phyloP scores from a whole-genome alignment of 352 stramenopile genomes.

The Globisporangium polare region DNA sequence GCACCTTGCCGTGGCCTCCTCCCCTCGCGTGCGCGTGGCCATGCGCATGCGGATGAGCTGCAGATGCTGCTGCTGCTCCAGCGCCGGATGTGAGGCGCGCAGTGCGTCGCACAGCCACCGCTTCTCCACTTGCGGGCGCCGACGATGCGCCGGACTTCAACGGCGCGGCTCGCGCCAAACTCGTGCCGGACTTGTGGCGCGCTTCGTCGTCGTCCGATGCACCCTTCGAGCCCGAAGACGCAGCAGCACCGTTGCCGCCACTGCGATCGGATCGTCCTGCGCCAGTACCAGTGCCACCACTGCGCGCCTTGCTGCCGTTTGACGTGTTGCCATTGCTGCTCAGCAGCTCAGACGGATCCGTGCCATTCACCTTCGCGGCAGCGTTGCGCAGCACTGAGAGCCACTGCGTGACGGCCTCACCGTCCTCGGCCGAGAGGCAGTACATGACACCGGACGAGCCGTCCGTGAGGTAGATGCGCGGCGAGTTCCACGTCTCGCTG shows the following conservation, averaged over 20 bases:
- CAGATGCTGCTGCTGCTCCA: not conserved
- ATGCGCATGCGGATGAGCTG: conserved; percentile 19
- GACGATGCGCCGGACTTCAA: conserved; percentile 5
- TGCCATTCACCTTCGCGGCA: conserved; percentile 26
- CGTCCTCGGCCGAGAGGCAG: conserved; percentile 75
- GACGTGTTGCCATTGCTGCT: not conserved
- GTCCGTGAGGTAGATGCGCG: conserved; percentile 82
- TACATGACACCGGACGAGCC: conserved; percentile 72
- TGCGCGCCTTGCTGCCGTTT: not conserved
- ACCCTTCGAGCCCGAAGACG: not conserved
- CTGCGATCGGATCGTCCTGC: conserved; percentile 1
- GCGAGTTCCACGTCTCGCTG: conserved; percentile 85
- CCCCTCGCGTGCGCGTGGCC: conserved; percentile 17
- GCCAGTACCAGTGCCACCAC: not conserved
- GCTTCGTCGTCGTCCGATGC: conserved; percentile 11
- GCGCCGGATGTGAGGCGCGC: not conserved
- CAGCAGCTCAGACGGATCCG: not conserved
- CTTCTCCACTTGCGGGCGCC: not conserved
- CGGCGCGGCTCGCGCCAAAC: not conserved
- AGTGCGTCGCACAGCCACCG: not conserved
- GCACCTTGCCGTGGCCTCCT: conserved; percentile 30
- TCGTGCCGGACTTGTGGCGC: not conserved
- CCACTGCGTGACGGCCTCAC: conserved; percentile 64
- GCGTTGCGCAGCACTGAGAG: conserved; percentile 59
- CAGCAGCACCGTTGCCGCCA: not conserved